These are phyloP conservation scores for Candida railenensis DNA, from an alignment of 805 yeast genomes.

Conservation along the genomic window DNA sequence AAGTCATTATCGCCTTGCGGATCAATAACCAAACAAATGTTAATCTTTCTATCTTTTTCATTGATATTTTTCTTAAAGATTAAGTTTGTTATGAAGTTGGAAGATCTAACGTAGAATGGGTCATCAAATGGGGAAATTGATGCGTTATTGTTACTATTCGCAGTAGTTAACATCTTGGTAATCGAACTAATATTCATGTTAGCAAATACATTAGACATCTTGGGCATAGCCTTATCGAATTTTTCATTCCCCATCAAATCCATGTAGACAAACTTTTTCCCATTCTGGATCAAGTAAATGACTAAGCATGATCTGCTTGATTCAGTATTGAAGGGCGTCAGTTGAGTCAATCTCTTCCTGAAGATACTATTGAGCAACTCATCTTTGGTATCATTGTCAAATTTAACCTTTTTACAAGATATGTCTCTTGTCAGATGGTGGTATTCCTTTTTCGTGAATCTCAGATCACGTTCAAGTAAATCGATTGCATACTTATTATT, in stretches of 20 bases:
- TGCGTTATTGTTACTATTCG: not conserved
- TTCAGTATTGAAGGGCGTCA: conserved; percentile 17
- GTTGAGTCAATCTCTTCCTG: conserved; percentile 16
- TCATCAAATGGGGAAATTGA: not conserved
- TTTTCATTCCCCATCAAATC: conserved; percentile 32
- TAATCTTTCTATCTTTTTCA: conserved; percentile 11
- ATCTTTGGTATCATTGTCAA: conserved; percentile 4
- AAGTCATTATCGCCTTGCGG: conserved; percentile 21
- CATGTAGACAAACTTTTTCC: conserved; percentile 19
- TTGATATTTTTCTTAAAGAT: conserved; percentile 17
- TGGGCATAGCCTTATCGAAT: conserved; percentile 12
- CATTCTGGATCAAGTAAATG: conserved; percentile 19
- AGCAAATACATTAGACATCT: conserved; percentile 22
- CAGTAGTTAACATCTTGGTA: conserved; percentile 19
- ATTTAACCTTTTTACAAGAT: conserved; percentile 1
- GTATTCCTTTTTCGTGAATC: not conserved
- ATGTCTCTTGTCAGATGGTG: conserved; percentile 1
- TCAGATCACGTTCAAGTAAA: conserved; percentile 17
- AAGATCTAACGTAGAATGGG: conserved; percentile 10
- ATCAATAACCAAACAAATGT: conserved; percentile 27
- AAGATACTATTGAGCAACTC: conserved; percentile 15
- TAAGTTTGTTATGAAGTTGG: conserved; percentile 25
- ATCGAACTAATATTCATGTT: conserved; percentile 26
- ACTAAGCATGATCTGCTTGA: conserved; percentile 28
- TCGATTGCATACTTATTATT: conserved; percentile 25